Base-by-base conservation (phyloP, 805 yeast species). In the Saccharomyces eubayanus region DNA sequence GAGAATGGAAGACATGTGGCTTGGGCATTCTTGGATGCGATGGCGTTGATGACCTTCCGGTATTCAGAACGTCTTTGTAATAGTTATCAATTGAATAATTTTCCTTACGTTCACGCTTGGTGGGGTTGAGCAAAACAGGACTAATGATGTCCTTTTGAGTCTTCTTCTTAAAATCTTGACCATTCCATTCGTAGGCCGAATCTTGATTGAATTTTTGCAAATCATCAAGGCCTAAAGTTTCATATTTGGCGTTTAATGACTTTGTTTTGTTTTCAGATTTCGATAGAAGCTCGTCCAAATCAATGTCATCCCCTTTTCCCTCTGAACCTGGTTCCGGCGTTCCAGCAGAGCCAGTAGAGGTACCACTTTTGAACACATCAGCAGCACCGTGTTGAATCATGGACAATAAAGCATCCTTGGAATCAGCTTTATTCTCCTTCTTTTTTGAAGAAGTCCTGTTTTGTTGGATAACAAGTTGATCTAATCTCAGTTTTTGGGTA, bases 11-110 rank as follows among this genome's bases (percentile, higher is more conserved):
- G 55, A 82, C 83, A 56, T 87, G 74, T 62, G 89, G 94, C 64
- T 85, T 89, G 40, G 98, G 97, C 47, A 95, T 88, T 57, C 79
- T 81, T 16, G 96, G 94, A 1, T 85, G 86, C 9, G 79, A 75
- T 47, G 77, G 74, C 6, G 66, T 61, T 0, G 70, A 49, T 0
- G 83, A 66, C 62, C 87, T 76, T 48, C 86, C 83, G 5, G 92
- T 89, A 60, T 84, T 82, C 62, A 91, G 72, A 9, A 85, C 90
- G 64, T 84, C 92, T 67, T 85, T 85, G 69, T 87, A 87, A 69
- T 91, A 91, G 70, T 83, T 83, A 68, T 91, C 97, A 58, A 92
- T 85, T 1, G 89, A 83, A 69, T 91, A 91, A 63, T 89, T 89
- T 59, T 85, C 88, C 64, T 85, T 86, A 59, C 94, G 77, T 67